These are phyloP conservation scores for Endoconidiophora polonica DNA, from an alignment of 2,329 filamentous ascomycete species.

Conservation along the genomic window DNA sequence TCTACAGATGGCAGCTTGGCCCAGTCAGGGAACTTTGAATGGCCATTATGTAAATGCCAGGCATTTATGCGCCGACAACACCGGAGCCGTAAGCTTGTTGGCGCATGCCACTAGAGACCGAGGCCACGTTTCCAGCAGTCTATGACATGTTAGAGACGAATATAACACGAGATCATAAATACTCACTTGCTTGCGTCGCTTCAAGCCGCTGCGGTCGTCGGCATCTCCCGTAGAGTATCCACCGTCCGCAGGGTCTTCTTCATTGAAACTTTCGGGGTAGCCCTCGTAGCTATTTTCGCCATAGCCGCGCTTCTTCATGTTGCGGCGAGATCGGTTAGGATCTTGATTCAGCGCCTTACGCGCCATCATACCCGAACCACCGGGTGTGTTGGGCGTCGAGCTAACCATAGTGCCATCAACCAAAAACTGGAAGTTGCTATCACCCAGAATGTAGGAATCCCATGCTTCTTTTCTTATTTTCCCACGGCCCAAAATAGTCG, in stretches of 20 bases:
- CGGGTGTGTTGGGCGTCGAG: conserved; percentile 8
- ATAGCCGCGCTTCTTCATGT: conserved; percentile 58
- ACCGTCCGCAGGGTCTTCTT: conserved; percentile 45
- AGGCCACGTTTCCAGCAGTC: conserved; percentile 29
- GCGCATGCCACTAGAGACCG: conserved; percentile 27
- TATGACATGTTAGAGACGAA: conserved; percentile 28
- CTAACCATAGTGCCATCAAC: conserved; percentile 3
- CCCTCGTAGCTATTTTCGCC: conserved; percentile 59
- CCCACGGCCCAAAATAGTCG: conserved; percentile 41
- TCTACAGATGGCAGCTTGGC: background rate
- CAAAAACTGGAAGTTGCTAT: conserved; percentile 5
- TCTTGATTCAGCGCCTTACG: conserved; percentile 18
- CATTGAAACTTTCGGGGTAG: conserved; percentile 54
- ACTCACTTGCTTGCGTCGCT: conserved; percentile 49
- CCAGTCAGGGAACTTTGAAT: no score
- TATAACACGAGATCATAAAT: conserved; percentile 15
- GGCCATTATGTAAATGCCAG: background rate
- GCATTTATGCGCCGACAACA: conserved; percentile 36
- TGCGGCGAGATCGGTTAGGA: conserved; percentile 41
- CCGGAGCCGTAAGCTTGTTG: conserved; percentile 40
- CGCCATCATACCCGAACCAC: conserved; percentile 4
- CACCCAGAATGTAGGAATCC: conserved; percentile 14
- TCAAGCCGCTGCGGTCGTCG: conserved; percentile 40
- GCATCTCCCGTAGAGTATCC: conserved; percentile 60
- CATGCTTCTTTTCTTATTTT: conserved; percentile 14